These are phyloP conservation scores for Diaporthe velutina DNA, from an alignment of 2,329 filamentous ascomycete genomes.

Conservation along the genomic window DNA sequence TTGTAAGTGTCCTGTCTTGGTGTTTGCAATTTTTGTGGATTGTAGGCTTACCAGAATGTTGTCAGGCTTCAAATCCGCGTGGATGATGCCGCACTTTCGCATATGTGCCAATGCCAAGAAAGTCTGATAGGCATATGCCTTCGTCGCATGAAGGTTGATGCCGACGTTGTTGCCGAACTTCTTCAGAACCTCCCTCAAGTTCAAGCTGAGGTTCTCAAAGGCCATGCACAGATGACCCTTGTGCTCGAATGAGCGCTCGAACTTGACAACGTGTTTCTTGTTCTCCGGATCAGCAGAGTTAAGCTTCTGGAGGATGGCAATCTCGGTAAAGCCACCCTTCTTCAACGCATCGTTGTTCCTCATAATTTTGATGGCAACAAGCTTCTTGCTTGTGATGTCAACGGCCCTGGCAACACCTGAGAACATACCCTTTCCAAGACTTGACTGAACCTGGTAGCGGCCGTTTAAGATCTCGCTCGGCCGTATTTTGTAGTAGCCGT, in stretches of 20 bases:
- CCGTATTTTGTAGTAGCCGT: constrained; percentile 97
- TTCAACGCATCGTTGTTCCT: constrained; percentile 93
- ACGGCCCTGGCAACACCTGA: constrained; percentile 92
- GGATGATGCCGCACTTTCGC: constrained; percentile 92
- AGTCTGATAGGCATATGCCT: constrained; percentile 93
- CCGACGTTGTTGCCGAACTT: constrained; percentile 96
- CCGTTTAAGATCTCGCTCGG: constrained; percentile 90
- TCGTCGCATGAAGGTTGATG: constrained; percentile 88
- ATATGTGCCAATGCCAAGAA: constrained; percentile 90
- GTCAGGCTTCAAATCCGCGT: constrained; percentile 97
- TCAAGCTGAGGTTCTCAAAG: constrained; percentile 95
- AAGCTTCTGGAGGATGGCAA: constrained; percentile 90
- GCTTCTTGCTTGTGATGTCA: constrained; percentile 78
- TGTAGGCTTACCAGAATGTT: constrained; percentile 82
- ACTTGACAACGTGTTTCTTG: constrained; percentile 90
- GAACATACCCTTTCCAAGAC: constrained; percentile 94
- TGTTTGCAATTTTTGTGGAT: not conserved
- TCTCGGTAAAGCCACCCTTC: constrained; percentile 94
- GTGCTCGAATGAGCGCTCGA: constrained; percentile 91
- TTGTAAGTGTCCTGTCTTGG: constrained; percentile 45
- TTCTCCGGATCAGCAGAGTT: constrained; percentile 88
- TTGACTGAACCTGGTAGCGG: constrained; percentile 89
- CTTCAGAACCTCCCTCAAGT: constrained; percentile 92
- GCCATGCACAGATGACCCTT: constrained; percentile 96
- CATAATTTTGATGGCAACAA: constrained; percentile 98